Percentiles rank a stretch among this genome's conserved stretches.
Conservation (phyloP, 129 eudicot genomes). For the Dittrichia graveolens region DNA sequence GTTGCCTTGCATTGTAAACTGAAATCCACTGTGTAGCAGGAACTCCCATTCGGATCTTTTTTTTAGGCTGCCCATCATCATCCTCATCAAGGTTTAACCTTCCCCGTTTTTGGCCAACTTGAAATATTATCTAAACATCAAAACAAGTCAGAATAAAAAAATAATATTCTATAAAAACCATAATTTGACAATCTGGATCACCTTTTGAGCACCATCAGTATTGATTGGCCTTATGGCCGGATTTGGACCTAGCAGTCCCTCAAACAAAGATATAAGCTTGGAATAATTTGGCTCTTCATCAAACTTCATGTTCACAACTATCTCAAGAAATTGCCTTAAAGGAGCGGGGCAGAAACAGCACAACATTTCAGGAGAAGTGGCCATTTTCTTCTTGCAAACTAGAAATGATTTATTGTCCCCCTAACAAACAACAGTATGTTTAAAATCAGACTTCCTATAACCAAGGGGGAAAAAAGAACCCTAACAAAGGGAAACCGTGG, state of each 20-base stretch:
- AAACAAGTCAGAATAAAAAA: slow-evolving; percentile 5
- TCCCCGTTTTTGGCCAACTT: slow-evolving; percentile 79
- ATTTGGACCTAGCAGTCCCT: slow-evolving; percentile 63
- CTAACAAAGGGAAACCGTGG: neutral
- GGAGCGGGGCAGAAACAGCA: slow-evolving; percentile 75
- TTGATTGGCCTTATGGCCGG: slow-evolving; percentile 75
- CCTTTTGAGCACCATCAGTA: slow-evolving; percentile 92
- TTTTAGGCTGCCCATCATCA: slow-evolving; percentile 70
- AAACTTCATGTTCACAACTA: slow-evolving; percentile 77
- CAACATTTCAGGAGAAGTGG: slow-evolving; percentile 65
- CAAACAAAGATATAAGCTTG: slow-evolving; percentile 73
- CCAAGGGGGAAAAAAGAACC: neutral
- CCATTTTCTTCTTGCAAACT: slow-evolving; percentile 86
- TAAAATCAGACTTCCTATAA: neutral
- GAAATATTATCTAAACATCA: slow-evolving; percentile 48
- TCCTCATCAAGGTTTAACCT: slow-evolving; percentile 69
- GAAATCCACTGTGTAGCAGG: slow-evolving; percentile 93
- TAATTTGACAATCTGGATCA: slow-evolving; percentile 25
- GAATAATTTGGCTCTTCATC: slow-evolving; percentile 91
- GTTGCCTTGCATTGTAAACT: slow-evolving; percentile 70
- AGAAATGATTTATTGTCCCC: slow-evolving; percentile 80
- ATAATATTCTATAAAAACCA: neutral
- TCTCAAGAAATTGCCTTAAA: slow-evolving; percentile 62
- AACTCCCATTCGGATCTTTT: slow-evolving; percentile 70
- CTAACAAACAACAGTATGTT: slow-evolving; percentile 24